Percentiles rank a stretch among this genome's conserved stretches.
phyloP scores from a whole-genome alignment of 768 basidiomycete genomes.

The Calvatia gigantea region DNA sequence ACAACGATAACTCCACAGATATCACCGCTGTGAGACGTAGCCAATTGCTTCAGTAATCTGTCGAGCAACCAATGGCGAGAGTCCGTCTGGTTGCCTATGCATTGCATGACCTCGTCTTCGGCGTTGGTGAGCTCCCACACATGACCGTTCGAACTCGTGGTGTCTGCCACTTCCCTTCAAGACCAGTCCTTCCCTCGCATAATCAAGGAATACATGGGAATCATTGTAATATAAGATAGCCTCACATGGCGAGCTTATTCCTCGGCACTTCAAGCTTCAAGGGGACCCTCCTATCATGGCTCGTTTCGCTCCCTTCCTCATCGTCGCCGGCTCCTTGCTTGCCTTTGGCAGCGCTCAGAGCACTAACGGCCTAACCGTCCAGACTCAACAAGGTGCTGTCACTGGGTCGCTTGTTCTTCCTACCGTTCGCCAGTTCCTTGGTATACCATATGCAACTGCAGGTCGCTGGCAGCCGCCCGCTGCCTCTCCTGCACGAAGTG shows the following conservation, averaged over 20 bases:
- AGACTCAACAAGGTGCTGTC: slow-evolving; percentile 30
- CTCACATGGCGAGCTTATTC: background rate
- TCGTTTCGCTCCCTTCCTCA: slow-evolving; percentile 1
- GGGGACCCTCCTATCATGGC: background rate
- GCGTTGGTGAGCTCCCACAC: background rate
- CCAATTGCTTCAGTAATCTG: too few species aligned
- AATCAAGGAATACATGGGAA: background rate
- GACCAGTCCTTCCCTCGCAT: background rate
- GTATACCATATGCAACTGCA: slow-evolving; percentile 31
- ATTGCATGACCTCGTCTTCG: too few species aligned
- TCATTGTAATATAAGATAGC: background rate
- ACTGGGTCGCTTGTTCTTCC: slow-evolving; percentile 22
- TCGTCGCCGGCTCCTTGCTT: background rate
- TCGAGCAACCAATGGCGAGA: too few species aligned
- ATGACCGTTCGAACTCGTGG: background rate
- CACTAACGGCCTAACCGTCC: slow-evolving; percentile 20
- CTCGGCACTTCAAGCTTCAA: background rate
- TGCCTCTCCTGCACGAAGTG: slow-evolving; percentile 17
- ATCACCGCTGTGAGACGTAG: too few species aligned
- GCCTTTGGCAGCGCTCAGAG: background rate
- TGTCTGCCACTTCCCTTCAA: background rate
- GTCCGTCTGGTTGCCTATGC: too few species aligned
- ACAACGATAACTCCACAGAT: too few species aligned
- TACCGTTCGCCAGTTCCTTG: slow-evolving; percentile 32
- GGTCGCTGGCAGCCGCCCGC: slow-evolving; percentile 29